Percentiles rank a stretch among this genome's conserved stretches.
phyloP scores from a whole-genome alignment of 495 filamentous ascomycete genomes.

The Daldinia loculata region DNA sequence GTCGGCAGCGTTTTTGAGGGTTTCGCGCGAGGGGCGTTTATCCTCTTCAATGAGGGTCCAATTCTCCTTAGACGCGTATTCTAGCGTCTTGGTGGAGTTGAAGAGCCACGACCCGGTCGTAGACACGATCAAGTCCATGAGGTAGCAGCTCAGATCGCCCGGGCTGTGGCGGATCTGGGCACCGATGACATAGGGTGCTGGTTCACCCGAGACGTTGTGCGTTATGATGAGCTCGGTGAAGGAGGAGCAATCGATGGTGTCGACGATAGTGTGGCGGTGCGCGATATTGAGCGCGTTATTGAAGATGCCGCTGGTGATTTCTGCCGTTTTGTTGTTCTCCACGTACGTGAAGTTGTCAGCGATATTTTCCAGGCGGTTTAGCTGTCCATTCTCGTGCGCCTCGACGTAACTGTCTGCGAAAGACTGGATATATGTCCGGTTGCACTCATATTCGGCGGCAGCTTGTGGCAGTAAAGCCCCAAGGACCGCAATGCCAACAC shows the following conservation, averaged over 20 bases:
- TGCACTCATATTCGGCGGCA: slow-evolving; percentile 37
- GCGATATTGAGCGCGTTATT: slow-evolving; percentile 27
- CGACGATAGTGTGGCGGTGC: slow-evolving; percentile 33
- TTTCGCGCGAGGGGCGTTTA: slow-evolving; percentile 41
- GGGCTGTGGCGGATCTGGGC: slow-evolving; percentile 51
- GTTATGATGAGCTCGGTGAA: slow-evolving; percentile 53
- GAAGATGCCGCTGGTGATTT: slow-evolving; percentile 41
- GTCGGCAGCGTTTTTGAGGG: slow-evolving; percentile 49
- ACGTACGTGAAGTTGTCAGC: slow-evolving; percentile 46
- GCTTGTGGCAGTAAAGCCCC: slow-evolving; percentile 26
- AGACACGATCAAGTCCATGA: slow-evolving; percentile 52
- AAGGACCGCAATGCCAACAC: slow-evolving; percentile 19
- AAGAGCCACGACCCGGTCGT: slow-evolving; percentile 55
- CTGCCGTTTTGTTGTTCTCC: slow-evolving; percentile 45
- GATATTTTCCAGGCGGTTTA: slow-evolving; percentile 35
- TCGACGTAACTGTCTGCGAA: slow-evolving; percentile 39
- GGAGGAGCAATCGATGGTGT: slow-evolving; percentile 46
- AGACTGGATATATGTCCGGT: slow-evolving; percentile 27
- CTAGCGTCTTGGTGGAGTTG: slow-evolving; percentile 51
- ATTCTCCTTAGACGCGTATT: slow-evolving; percentile 48
- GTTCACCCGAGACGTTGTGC: slow-evolving; percentile 35
- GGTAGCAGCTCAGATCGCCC: slow-evolving; percentile 37
- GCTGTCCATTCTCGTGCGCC: slow-evolving; percentile 39
- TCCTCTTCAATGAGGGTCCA: slow-evolving; percentile 50
- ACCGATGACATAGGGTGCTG: slow-evolving; percentile 54